Evolutionary conservation across 306 rosid genomes (phyloP).

Genomic region (Cucurbita argyrosperma): DNA sequence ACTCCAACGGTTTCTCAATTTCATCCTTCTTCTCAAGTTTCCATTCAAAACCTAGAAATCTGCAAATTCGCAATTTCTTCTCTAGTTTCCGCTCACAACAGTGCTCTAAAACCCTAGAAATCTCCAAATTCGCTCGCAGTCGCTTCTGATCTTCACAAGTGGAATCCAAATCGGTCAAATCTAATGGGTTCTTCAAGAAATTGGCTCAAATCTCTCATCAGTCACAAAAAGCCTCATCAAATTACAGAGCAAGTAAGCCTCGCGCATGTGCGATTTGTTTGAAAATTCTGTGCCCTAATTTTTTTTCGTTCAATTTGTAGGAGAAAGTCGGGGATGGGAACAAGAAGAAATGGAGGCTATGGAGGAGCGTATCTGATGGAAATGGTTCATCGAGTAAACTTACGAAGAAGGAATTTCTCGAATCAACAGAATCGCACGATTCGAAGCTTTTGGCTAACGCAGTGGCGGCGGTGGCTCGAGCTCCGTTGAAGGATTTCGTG

Average conservation of each 20-base stretch:
- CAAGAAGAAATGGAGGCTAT: conserved; percentile 75
- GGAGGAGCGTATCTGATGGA: conserved; percentile 62
- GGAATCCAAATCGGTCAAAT: background rate
- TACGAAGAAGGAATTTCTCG: conserved; percentile 20
- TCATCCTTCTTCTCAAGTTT: background rate
- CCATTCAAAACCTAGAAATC: background rate
- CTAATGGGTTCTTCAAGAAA: conserved; percentile 71
- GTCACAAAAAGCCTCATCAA: conserved; percentile 27
- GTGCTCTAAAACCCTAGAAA: background rate
- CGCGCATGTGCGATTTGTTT: background rate
- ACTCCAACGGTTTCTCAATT: background rate
- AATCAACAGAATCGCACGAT: conserved; percentile 13
- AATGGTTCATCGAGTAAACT: conserved; percentile 22
- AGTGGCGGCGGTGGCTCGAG: conserved; percentile 58
- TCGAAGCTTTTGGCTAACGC: conserved; percentile 47
- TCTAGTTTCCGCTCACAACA: background rate
- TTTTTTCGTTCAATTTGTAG: background rate
- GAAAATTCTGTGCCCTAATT: background rate
- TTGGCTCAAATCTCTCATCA: conserved; percentile 66
- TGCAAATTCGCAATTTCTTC: background rate
- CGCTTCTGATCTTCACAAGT: background rate
- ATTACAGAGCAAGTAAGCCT: conserved; percentile 31
- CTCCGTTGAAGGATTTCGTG: conserved; percentile 52
- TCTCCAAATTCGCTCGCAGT: background rate
- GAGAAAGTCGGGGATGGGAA: conserved; percentile 39